A percentile compares a stretch with the other conserved stretches of the same genome.
phyloP scores from a whole-genome alignment of 2,329 filamentous ascomycete genomes.

The Gaeumannomyces sp. region DNA sequence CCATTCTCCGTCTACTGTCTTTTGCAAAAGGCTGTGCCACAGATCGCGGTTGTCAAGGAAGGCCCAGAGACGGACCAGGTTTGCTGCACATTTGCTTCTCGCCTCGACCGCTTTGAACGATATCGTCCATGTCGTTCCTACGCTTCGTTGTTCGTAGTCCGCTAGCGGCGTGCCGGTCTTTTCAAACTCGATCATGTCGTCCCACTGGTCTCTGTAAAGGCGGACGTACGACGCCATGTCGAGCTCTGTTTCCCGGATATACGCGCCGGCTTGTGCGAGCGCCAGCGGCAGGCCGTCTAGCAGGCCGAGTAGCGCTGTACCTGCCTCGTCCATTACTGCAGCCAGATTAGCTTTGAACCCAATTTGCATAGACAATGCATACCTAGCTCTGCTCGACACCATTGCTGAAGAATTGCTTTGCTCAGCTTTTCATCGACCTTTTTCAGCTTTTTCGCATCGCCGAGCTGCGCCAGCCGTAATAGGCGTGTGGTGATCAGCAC shows the following conservation, averaged over 20 bases:
- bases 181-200: constrained; percentile 12
- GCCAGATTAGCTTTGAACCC: constrained; percentile 11
- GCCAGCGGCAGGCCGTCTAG: constrained; percentile 23
- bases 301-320: constrained; percentile 18
- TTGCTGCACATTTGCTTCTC: constrained; percentile 15
- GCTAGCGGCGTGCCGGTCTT: constrained; percentile 8
- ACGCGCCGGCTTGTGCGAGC: constrained; percentile 21
- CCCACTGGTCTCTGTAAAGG: constrained; percentile 15
- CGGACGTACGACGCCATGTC: constrained; percentile 13
- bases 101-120: constrained; percentile 16
- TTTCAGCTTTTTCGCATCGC: constrained; percentile 18
- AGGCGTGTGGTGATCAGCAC: constrained; percentile 24
- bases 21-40: constrained; percentile 17
- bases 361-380: constrained; percentile 11
- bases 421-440: constrained; percentile 19
- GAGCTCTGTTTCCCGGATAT: constrained; percentile 16
- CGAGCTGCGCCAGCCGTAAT: constrained; percentile 17
- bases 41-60: constrained; percentile 19
- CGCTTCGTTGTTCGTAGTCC: constrained; percentile 15
- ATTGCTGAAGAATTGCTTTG: constrained; percentile 22
- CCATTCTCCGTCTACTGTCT: constrained; percentile 7
- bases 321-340: constrained; percentile 14
- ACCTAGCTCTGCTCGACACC: constrained; percentile 19
- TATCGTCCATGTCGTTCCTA: constrained; percentile 17
- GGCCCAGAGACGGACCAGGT: constrained; percentile 20